Percentiles rank a stretch among this genome's conserved stretches.
Conservation (phyloP, 768 basidiomycete genomes). For the Pleurotus giganteus region DNA sequence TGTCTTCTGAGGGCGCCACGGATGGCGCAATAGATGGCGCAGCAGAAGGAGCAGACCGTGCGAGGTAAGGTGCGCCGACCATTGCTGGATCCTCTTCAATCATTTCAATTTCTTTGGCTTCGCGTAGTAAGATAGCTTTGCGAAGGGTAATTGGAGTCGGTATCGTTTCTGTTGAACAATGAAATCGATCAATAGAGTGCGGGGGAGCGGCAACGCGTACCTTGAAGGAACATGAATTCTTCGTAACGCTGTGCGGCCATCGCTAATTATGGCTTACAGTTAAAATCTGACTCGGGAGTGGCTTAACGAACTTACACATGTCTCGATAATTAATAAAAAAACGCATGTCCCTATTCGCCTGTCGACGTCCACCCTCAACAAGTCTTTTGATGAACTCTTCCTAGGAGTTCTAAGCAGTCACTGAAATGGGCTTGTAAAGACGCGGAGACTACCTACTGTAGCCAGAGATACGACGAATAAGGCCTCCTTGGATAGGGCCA, state of each 20-base stretch:
- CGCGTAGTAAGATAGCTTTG: constrained; percentile 58
- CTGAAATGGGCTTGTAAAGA: neutral
- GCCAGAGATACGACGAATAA: constrained; percentile 73
- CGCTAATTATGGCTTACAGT: constrained; percentile 35
- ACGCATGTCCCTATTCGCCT: constrained; percentile 59
- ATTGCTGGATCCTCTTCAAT: constrained; percentile 60
- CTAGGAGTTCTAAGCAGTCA: constrained; percentile 34
- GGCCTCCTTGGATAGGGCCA: constrained; percentile 75
- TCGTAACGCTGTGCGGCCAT: constrained; percentile 57
- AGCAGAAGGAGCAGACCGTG: constrained; percentile 15
- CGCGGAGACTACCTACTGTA: constrained; percentile 46
- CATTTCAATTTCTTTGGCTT: constrained; percentile 50
- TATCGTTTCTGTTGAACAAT: constrained; percentile 52
- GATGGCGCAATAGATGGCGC: constrained; percentile 17
- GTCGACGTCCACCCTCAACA: constrained; percentile 63
- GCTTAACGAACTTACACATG: constrained; percentile 55
- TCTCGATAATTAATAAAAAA: constrained; percentile 66
- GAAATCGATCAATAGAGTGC: constrained; percentile 8
- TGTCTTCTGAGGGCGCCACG: constrained; percentile 10
- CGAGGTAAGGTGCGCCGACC: constrained; percentile 27
- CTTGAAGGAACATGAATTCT: constrained; percentile 72
- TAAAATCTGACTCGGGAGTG: neutral
- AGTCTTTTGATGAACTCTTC: constrained; percentile 85
- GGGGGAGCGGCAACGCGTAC: constrained; percentile 27
- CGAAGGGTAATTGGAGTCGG: constrained; percentile 57